These are phyloP conservation scores for Wickerhamomyces rabaulensis DNA, from an alignment of 805 yeast genomes.

Conservation along the genomic window DNA sequence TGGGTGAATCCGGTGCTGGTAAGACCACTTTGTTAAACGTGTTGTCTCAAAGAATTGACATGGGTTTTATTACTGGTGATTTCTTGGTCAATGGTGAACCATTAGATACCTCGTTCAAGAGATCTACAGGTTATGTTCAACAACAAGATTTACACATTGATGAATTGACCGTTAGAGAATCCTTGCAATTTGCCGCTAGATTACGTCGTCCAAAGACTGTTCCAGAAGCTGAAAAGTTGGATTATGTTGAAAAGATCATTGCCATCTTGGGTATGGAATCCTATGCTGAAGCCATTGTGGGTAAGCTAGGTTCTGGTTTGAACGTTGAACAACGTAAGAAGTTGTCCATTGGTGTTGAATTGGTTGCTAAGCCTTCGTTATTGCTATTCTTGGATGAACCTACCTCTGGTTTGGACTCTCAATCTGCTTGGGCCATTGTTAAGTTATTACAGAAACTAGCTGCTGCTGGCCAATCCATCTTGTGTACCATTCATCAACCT, in stretches of 20 bases:
- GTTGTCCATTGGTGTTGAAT: conserved; percentile 56
- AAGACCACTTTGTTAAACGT: conserved; percentile 11
- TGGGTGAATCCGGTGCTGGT: conserved; percentile 38
- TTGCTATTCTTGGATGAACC: conserved; percentile 58
- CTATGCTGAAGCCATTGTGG: conserved; percentile 65
- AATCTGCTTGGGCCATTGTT: conserved; percentile 58
- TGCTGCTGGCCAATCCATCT: conserved; percentile 51
- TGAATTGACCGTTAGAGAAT: conserved; percentile 62
- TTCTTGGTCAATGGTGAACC: conserved; percentile 48
- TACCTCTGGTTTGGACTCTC: conserved; percentile 62
- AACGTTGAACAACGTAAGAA: conserved; percentile 59
- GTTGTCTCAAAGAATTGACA: conserved; percentile 41
- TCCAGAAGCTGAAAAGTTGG: conserved; percentile 48
- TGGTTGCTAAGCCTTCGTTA: conserved; percentile 55
- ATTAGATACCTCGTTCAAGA: conserved; percentile 51
- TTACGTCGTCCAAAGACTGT: conserved; percentile 54
- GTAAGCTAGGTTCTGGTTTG: conserved; percentile 61
- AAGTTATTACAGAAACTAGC: conserved; percentile 50
- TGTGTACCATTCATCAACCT: conserved; percentile 78
- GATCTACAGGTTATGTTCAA: conserved; percentile 51
- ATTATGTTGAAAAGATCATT: conserved; percentile 58
- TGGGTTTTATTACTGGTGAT: conserved; percentile 36
- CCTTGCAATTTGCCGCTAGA: conserved; percentile 57
- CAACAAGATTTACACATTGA: conserved; percentile 40
- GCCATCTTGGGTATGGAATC: conserved; percentile 52